phyloP scores from a whole-genome alignment of 2,329 filamentous ascomycete species.

The Zalaria obscura region DNA sequence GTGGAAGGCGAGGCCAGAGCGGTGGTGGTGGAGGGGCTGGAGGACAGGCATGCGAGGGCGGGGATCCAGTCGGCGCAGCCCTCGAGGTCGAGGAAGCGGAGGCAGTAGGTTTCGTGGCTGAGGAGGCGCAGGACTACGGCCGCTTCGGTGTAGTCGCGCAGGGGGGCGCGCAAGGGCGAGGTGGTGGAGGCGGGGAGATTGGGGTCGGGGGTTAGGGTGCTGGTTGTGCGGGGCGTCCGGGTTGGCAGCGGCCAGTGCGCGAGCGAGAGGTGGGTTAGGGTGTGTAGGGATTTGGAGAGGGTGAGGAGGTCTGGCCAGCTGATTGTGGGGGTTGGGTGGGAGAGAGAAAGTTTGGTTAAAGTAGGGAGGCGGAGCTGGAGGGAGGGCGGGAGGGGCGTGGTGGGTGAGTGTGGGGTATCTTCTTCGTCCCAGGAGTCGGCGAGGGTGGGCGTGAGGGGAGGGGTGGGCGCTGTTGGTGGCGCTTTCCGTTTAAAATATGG shows the following conservation, averaged over 20 bases:
- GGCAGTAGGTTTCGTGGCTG: slow-evolving; percentile 39
- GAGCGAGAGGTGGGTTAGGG: slow-evolving; percentile 46
- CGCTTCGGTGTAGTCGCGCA: slow-evolving; percentile 42
- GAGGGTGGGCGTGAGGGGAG: background rate
- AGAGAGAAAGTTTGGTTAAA: slow-evolving; percentile 44
- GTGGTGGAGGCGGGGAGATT: slow-evolving; percentile 35
- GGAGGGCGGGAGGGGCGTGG: slow-evolving; percentile 12
- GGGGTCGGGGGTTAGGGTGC: slow-evolving; percentile 27
- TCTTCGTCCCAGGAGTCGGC: slow-evolving; percentile 35
- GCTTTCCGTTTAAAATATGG: background rate
- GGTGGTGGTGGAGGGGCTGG: background rate
- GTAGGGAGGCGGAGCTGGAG: slow-evolving; percentile 29
- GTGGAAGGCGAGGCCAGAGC: background rate
- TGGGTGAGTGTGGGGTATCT: slow-evolving; percentile 9
- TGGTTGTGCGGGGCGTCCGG: slow-evolving; percentile 38
- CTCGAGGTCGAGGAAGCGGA: slow-evolving; percentile 48
- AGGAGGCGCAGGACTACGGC: slow-evolving; percentile 41
- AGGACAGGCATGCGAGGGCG: slow-evolving; percentile 23
- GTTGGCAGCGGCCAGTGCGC: slow-evolving; percentile 48
- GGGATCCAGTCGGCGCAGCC: slow-evolving; percentile 42
- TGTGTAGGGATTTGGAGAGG: slow-evolving; percentile 38
- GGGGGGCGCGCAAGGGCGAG: slow-evolving; percentile 36
- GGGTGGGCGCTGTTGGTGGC: no score
- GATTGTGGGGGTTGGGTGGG: slow-evolving; percentile 32
- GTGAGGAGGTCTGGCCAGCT: slow-evolving; percentile 42